These are phyloP conservation scores for Phoenix roebelenii DNA, from an alignment of 176 grass and related monocot species.

Conservation along the genomic window DNA sequence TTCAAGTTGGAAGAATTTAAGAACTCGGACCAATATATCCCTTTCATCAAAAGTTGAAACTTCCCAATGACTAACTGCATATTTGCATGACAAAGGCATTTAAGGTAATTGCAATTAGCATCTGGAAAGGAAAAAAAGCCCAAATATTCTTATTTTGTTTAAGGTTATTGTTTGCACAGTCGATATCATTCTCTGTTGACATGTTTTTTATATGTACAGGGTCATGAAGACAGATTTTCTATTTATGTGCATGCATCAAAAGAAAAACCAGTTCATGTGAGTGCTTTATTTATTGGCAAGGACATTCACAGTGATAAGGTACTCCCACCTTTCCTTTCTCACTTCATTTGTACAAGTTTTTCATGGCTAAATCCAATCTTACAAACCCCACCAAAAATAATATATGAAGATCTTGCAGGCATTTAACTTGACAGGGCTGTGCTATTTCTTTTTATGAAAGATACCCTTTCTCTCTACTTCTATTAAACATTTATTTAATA, in stretches of 20 bases:
- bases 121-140: not conserved
- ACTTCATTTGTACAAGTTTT: slow-evolving; percentile 1
- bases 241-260: slow-evolving; percentile 92
- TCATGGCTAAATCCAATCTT: not conserved
- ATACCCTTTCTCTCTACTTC: too few relatives aligned
- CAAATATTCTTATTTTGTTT: not conserved
- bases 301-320: slow-evolving; percentile 96
- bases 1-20: too few relatives aligned
- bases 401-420: too few relatives aligned
- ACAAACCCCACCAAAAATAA: too few relatives aligned
- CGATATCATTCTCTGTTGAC: not conserved
- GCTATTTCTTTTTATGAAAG: too few relatives aligned
- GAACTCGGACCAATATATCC: too few relatives aligned
- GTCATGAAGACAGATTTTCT: slow-evolving; percentile 91
- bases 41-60: too few relatives aligned
- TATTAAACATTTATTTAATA: too few relatives aligned
- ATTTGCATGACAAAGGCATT: too few relatives aligned
- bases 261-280: slow-evolving; percentile 55
- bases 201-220: slow-evolving; percentile 34
- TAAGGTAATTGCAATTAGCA: too few relatives aligned
- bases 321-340: not conserved
- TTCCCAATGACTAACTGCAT: too few relatives aligned
- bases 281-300: slow-evolving; percentile 56
- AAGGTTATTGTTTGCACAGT: not conserved
- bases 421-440: too few relatives aligned